phyloP scores from a whole-genome alignment of 2,329 filamentous ascomycete species.

The Xylariales sp. region DNA sequence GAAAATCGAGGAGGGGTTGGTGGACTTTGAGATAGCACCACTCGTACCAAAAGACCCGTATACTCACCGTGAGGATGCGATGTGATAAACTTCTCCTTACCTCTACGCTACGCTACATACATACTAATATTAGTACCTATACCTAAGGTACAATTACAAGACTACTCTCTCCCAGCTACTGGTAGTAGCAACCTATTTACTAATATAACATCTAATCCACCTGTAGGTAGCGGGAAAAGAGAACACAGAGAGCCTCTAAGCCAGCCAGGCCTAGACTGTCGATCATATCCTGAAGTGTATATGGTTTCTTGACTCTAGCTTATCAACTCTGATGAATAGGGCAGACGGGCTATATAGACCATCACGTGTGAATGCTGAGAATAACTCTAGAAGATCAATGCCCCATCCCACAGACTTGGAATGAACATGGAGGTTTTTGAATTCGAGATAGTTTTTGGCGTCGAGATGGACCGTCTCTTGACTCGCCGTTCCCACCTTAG shows the following conservation, averaged over 20 bases:
- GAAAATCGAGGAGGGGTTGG: too few species aligned
- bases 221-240: neutral
- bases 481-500: conserved; percentile 1
- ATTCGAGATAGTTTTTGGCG: neutral
- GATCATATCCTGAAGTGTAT: conserved; percentile 19
- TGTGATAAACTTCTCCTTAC: too few species aligned
- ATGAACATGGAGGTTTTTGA: neutral
- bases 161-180: too few species aligned
- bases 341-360: too few species aligned
- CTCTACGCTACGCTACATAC: too few species aligned
- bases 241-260: neutral
- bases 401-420: neutral
- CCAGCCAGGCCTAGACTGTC: neutral
- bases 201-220: neutral
- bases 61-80: too few species aligned
- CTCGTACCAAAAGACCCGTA: too few species aligned
- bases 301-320: neutral
- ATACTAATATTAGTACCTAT: too few species aligned
- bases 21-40: too few species aligned
- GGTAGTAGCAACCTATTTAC: neutral
- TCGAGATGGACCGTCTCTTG: conserved; percentile 2
- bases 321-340: neutral
- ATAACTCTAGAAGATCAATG: neutral
- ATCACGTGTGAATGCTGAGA: neutral
- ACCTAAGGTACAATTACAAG: too few species aligned